A percentile compares a stretch with the other conserved stretches of the same genome.
Evolutionary conservation across 306 rosid genomes (phyloP).

Genomic region (Trifolium fragiferum): DNA sequence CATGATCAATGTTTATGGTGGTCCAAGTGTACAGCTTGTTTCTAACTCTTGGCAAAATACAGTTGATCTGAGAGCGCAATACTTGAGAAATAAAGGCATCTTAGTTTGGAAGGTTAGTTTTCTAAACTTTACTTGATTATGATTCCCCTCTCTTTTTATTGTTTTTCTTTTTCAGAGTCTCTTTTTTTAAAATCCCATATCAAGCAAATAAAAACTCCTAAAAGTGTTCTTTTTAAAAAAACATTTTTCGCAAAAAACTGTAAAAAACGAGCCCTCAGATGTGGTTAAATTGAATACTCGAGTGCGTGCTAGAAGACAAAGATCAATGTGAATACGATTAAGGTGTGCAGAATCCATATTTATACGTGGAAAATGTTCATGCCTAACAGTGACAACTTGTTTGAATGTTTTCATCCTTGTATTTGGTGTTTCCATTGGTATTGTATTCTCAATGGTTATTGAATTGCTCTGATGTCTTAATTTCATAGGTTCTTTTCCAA

Average conservation of each 20-base stretch:
- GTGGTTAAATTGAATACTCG: constrained; percentile 3
- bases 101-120: constrained; percentile 94
- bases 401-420: constrained; percentile 18
- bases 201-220: too few species aligned
- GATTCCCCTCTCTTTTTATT: neutral
- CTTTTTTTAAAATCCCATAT: too few species aligned
- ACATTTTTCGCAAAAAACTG: too few species aligned
- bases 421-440: constrained; percentile 5
- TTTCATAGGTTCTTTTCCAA: constrained; percentile 2
- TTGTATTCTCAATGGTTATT: neutral
- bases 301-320: neutral
- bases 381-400: constrained; percentile 4
- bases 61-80: constrained; percentile 94
- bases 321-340: constrained; percentile 21
- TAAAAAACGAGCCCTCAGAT: neutral
- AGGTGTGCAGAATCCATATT: constrained; percentile 21
- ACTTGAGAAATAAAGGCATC: constrained; percentile 79
- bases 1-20: constrained; percentile 89
- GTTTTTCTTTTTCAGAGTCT: too few species aligned
- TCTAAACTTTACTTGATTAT: constrained; percentile 32
- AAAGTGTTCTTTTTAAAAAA: too few species aligned
- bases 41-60: constrained; percentile 80
- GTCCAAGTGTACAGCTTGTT: constrained; percentile 90
- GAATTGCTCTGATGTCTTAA: constrained; percentile 30
- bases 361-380: constrained; percentile 16